Evolutionary conservation across 148 eudicot genomes (phyloP).

Genomic region (Amaranthus palmeri): DNA sequence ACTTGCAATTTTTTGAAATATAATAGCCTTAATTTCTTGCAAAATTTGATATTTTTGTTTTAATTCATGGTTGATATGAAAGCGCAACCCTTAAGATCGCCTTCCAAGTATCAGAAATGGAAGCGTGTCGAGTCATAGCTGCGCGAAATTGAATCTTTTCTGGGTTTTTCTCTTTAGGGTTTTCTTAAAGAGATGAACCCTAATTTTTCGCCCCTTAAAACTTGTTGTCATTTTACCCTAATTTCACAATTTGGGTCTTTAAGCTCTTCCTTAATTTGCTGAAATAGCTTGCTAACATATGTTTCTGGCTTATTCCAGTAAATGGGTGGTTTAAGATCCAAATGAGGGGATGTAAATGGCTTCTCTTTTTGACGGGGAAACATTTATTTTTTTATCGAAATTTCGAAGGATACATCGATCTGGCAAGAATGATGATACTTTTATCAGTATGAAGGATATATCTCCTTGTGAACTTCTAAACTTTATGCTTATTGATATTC

Average conservation of each 20-base stretch:
- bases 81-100: conserved; percentile 95
- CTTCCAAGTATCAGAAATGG: conserved; percentile 55
- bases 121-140: conserved; percentile 97
- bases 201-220: conserved; percentile 19
- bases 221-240: background rate
- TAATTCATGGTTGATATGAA: background rate
- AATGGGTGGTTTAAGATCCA: conserved; percentile 13
- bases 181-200: conserved; percentile 42
- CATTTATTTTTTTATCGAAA: background rate
- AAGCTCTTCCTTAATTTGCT: conserved; percentile 8
- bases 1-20: too few relatives aligned
- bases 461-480: conserved; percentile 28
- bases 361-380: conserved; percentile 17
- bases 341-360: conserved; percentile 25
- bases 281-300: conserved; percentile 10
- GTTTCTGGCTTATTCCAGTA: background rate
- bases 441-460: conserved; percentile 24
- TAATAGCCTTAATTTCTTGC: too few relatives aligned
- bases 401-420: background rate
- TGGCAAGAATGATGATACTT: conserved; percentile 48
- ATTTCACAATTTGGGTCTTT: conserved; percentile 7
- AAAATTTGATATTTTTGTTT: too few relatives aligned
- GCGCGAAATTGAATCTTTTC: conserved; percentile 47
- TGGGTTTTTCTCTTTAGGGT: conserved; percentile 48
- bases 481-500: conserved; percentile 57